Base-by-base conservation (phyloP, 306 rosid species). In the Lathyrus aphaca region DNA sequence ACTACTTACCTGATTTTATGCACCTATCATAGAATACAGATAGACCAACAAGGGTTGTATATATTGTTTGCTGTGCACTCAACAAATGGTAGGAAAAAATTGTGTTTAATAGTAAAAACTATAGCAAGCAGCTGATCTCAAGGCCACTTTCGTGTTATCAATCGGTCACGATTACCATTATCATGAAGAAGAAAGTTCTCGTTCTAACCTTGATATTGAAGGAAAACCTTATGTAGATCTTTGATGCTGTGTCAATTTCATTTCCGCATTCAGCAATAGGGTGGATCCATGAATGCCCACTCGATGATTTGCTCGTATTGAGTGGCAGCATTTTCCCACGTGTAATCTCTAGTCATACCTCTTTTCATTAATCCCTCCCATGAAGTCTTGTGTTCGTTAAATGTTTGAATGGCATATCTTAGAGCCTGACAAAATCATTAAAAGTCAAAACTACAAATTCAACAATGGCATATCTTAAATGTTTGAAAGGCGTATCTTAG, bases 281-380 rank as follows among this genome's bases (percentile, higher is more conserved):
- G 96, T 10, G 88, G 90, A 57, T 89, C 91, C 0, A 69, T 53
- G 58, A 81, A 84, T 2, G 85, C 86, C 97, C 97, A 91, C 42
- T 88, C 79, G 11, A 91, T 73, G 63, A 89, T 72, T 77, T 89
- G 89, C 77, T 91, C 96, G 21, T 91, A 91, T 70, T 84, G 88
- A 32, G 46, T 44, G 10, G 97, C 97, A 27, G 97, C 87, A 53
- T 82, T 87, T 45, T 60, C 90, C 97, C 96, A 91, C 6, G 96
- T 80, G 83, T 64, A 87, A 77, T 87, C 87, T 74, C 64, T 89
- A 17, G 67, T 60, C 96, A 91, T 91, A 1, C 94, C 88, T 69
- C 97, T 87, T 62, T 51, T 79, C 86, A 89, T 74, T 82, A 91
- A 64, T 77, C 85, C 96, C 74, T 82, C 78, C 97, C 97, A 91